Evolutionary conservation across 345 rosid genomes (phyloP).

Genomic region (Gossypium mustelinum): DNA sequence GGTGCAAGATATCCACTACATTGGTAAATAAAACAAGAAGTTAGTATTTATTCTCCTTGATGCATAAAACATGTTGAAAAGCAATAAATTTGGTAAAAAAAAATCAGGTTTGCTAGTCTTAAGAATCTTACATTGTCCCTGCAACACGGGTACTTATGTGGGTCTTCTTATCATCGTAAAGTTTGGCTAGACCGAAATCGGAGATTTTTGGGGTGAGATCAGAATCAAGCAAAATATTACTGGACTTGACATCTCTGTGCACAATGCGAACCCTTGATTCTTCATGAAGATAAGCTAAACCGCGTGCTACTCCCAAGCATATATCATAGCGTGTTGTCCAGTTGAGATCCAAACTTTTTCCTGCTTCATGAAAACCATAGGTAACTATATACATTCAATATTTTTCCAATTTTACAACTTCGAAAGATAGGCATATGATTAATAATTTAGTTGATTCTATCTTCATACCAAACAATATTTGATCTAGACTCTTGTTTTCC

Average conservation of each 20-base stretch:
- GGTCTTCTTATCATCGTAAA: conserved; percentile 49
- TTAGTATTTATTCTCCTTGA: neutral
- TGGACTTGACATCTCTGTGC: conserved; percentile 55
- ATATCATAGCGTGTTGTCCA: conserved; percentile 43
- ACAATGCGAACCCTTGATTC: conserved; percentile 53
- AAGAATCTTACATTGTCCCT: conserved; percentile 46
- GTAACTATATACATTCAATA: neutral
- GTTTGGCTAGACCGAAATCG: conserved; percentile 63
- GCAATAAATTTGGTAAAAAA: neutral
- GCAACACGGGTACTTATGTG: conserved; percentile 62
- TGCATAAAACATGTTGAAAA: neutral
- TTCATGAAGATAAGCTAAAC: conserved; percentile 52
- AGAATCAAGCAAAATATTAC: conserved; percentile 44
- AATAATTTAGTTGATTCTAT: neutral
- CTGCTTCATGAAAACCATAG: conserved; percentile 26
- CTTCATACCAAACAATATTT: conserved; percentile 38
- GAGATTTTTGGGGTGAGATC: conserved; percentile 51
- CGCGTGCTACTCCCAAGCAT: conserved; percentile 49
- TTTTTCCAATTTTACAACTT: neutral
- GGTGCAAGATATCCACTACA: conserved; percentile 42
- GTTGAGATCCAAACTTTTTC: conserved; percentile 31
- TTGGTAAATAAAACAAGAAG: neutral
- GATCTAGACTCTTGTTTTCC: conserved; percentile 55
- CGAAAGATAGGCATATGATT: neutral
- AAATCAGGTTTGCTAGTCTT: neutral